Conservation (phyloP, 345 rosid species). For the Acer campestre region DNA sequence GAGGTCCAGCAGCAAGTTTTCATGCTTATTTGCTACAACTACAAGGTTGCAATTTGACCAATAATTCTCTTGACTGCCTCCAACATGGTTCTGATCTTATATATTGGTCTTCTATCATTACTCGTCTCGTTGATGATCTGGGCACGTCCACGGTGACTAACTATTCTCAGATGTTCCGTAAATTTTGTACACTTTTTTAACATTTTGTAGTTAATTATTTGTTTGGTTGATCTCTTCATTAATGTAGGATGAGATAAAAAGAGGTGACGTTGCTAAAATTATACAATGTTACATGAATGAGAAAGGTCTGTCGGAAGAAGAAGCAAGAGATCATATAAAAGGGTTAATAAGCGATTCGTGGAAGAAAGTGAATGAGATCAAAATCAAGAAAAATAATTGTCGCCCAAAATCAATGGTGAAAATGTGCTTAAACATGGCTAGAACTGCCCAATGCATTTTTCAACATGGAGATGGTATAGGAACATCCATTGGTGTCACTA, state of each 20-base stretch:
- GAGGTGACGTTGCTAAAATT: constrained; percentile 19
- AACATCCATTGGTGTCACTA: constrained; percentile 7
- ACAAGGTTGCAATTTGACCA: background rate
- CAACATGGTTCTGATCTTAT: background rate
- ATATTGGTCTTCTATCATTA: background rate
- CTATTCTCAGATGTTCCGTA: background rate
- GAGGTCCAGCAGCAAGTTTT: constrained; percentile 2
- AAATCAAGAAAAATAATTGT: background rate
- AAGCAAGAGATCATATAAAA: constrained; percentile 16
- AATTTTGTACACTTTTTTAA: too few relatives aligned
- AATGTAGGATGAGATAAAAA: constrained; percentile 10
- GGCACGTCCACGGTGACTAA: constrained; percentile 6
- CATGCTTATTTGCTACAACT: background rate
- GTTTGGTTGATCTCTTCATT: too few relatives aligned
- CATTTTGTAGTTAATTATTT: background rate
- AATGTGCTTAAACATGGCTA: constrained; percentile 14
- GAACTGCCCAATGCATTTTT: constrained; percentile 17
- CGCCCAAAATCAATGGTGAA: constrained; percentile 2
- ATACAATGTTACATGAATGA: constrained; percentile 15
- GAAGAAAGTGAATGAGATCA: constrained; percentile 15
- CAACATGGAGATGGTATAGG: constrained; percentile 27
- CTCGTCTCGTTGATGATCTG: constrained; percentile 2
- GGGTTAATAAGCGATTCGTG: constrained; percentile 2
- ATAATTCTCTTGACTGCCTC: background rate
- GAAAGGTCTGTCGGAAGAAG: constrained; percentile 2